Percentiles rank a stretch among this genome's conserved stretches.
Conservation (phyloP, 192 early-diverging fungal genomes). For the Funneliformis mosseae region DNA sequence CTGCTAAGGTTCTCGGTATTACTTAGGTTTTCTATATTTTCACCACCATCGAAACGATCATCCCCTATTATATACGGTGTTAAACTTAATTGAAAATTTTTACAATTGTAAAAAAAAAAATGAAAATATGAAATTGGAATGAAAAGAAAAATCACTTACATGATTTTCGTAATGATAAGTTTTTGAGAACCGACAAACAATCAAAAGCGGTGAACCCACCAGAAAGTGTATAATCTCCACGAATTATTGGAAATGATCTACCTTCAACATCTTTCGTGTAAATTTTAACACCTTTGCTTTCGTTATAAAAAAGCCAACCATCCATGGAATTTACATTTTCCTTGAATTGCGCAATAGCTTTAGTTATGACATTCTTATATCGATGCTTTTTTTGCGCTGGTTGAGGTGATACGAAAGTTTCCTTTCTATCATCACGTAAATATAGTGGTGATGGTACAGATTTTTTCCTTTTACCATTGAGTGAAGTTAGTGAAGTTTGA, state of each 20-base stretch:
- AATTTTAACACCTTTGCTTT: slow-evolving; percentile 49
- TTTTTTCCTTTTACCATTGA: too few species aligned
- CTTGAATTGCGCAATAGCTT: slow-evolving; percentile 51
- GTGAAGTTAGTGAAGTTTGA: too few species aligned
- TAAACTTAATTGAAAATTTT: neutral
- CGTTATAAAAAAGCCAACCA: slow-evolving; percentile 54
- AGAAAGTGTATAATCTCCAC: slow-evolving; percentile 51
- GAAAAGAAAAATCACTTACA: neutral
- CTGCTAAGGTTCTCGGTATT: slow-evolving; percentile 53
- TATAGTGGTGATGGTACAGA: too few species aligned
- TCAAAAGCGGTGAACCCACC: slow-evolving; percentile 58
- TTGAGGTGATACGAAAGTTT: too few species aligned
- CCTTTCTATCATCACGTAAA: too few species aligned
- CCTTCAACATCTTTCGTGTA: slow-evolving; percentile 48
- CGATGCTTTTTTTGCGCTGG: slow-evolving; percentile 23
- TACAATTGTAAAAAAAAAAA: neutral
- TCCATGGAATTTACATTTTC: slow-evolving; percentile 43
- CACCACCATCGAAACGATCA: slow-evolving; percentile 49
- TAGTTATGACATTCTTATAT: slow-evolving; percentile 42
- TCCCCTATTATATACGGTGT: slow-evolving; percentile 45
- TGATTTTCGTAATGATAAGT: slow-evolving; percentile 47
- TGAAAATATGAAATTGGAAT: neutral
- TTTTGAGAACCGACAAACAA: slow-evolving; percentile 51
- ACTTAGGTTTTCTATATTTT: slow-evolving; percentile 51
- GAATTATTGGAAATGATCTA: slow-evolving; percentile 48